These are phyloP conservation scores for Colletotrichum aenigma DNA, from an alignment of 2,329 filamentous ascomycete species.

Conservation along the genomic window DNA sequence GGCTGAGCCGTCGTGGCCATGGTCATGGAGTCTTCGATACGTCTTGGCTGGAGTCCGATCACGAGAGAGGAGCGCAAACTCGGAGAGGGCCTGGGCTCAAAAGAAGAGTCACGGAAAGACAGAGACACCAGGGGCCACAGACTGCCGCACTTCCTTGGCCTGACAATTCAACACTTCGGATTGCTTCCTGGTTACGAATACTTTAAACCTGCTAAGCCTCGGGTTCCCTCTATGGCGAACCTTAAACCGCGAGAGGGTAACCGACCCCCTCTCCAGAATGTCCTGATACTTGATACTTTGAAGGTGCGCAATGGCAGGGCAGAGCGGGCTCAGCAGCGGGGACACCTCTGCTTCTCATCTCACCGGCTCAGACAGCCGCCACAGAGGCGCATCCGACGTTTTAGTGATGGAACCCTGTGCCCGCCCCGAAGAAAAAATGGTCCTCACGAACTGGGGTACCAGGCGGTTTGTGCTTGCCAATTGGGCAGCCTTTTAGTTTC, in stretches of 20 bases:
- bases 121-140: neutral
- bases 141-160: neutral
- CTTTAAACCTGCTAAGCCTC: neutral
- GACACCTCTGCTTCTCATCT: neutral
- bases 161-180: neutral
- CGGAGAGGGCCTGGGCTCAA: neutral
- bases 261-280: neutral
- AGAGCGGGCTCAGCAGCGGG: neutral
- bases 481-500: neutral
- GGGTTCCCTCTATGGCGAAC: neutral
- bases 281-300: neutral
- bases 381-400: neutral
- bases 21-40: neutral
- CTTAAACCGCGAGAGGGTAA: neutral
- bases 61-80: neutral
- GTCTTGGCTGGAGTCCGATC: neutral
- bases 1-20: neutral
- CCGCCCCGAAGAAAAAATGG: neutral
- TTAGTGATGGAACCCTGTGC: constrained; percentile 4
- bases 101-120: neutral
- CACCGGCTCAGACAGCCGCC: neutral
- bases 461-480: neutral
- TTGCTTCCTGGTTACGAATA: neutral
- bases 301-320: neutral
- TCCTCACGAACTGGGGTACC: neutral